These are phyloP conservation scores for Yamadazyma songkhlaensis DNA, from an alignment of 1,139 yeast genomes.

Conservation along the genomic window DNA sequence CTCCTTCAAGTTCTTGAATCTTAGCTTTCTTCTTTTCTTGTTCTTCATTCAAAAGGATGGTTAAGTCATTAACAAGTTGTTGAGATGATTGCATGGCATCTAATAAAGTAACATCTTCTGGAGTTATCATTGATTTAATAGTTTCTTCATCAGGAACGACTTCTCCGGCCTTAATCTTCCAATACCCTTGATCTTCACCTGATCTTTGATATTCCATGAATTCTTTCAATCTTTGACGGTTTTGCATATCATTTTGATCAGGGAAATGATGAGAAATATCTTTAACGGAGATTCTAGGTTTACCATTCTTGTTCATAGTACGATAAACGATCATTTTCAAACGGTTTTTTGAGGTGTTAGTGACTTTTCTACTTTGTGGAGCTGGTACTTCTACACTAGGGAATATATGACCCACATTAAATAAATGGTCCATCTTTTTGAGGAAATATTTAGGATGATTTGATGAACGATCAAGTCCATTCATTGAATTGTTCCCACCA, in stretches of 20 bases:
- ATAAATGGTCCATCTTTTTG: constrained; percentile 66
- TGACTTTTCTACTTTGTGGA: constrained; percentile 94
- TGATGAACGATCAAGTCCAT: constrained; percentile 25
- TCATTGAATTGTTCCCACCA: constrained; percentile 3
- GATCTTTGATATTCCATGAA: constrained; percentile 97
- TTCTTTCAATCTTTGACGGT: constrained; percentile 90
- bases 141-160: constrained; percentile 75
- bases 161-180: constrained; percentile 79
- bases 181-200: constrained; percentile 92
- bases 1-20: constrained; percentile 20
- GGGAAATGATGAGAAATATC: constrained; percentile 94
- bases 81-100: constrained; percentile 96
- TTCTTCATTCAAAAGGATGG: constrained; percentile 16
- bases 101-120: constrained; percentile 84
- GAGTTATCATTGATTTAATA: constrained; percentile 80
- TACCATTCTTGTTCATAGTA: constrained; percentile 73
- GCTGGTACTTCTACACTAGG: constrained; percentile 97
- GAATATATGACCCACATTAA: constrained; percentile 88
- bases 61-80: constrained; percentile 67
- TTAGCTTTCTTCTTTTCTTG: constrained; percentile 26
- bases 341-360: constrained; percentile 88
- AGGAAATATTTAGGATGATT: constrained; percentile 51
- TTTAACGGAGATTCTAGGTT: constrained; percentile 75
- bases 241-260: constrained; percentile 96
- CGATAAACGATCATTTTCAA: constrained; percentile 92